These are phyloP conservation scores for Benincasa hispida DNA, from an alignment of 306 rosid genomes.

Conservation along the genomic window DNA sequence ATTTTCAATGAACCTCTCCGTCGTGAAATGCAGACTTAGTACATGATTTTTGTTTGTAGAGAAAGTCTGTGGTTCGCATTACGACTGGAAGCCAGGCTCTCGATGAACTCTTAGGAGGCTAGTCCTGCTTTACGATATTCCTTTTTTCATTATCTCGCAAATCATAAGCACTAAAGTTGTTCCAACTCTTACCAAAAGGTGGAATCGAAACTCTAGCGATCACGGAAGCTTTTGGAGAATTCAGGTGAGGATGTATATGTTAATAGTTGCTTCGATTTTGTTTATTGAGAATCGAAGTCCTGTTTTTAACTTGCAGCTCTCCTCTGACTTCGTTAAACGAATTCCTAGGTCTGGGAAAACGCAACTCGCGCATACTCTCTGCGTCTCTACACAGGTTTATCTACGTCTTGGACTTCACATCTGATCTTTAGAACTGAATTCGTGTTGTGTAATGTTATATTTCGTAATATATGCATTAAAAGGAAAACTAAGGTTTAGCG, in stretches of 20 bases:
- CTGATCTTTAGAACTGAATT: not conserved
- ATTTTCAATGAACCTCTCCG: not conserved
- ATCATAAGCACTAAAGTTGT: not conserved
- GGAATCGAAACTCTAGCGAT: slow-evolving; percentile 84
- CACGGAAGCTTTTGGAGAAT: slow-evolving; percentile 96
- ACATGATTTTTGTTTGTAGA: slow-evolving; percentile 31
- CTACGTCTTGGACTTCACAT: not conserved
- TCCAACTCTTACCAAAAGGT: slow-evolving; percentile 26
- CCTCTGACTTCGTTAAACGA: not conserved
- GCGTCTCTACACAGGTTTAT: slow-evolving; percentile 86
- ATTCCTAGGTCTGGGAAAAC: slow-evolving; percentile 80
- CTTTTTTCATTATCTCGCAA: not conserved
- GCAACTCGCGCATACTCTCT: slow-evolving; percentile 93
- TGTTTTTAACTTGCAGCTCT: not conserved
- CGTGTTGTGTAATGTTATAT: not conserved
- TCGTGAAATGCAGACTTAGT: not conserved
- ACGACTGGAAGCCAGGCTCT: slow-evolving; percentile 98
- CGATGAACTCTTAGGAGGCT: slow-evolving; percentile 91
- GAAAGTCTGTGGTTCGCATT: slow-evolving; percentile 64
- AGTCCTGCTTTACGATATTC: slow-evolving; percentile 10
- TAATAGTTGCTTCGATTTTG: not conserved
- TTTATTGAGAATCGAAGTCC: not conserved
- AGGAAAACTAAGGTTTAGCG: not conserved
- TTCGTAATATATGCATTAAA: not conserved
- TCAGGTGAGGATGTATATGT: slow-evolving; percentile 36